Base-by-base conservation (phyloP, 2,329 filamentous ascomycete species). In the Fusarium tupiense region DNA sequence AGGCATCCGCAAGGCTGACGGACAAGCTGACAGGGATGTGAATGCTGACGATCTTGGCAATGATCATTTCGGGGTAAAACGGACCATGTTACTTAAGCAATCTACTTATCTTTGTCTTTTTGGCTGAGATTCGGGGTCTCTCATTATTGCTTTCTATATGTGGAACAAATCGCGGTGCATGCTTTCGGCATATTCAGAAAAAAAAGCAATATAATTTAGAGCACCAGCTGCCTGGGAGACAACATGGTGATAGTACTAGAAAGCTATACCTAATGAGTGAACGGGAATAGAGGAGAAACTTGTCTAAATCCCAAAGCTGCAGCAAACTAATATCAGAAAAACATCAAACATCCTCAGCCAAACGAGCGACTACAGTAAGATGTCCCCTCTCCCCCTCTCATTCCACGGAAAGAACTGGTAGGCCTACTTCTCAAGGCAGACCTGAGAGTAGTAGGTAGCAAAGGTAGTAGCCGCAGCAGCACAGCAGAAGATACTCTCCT, bases 401-500 rank as follows among this genome's bases (percentile, higher is more conserved):
- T 22, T 12, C 2, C 8, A 31, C 17, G 31, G 9, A n/a, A 6
- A 29, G 2, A 38, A 24, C 3, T 5, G 3, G 11, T 3, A 9
- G 22, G 17, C 7, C 9, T 67, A 72, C 57, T 72, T 72, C 19
- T n/a, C n/a, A 33, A 72, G 49, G 12, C 68, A 72, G 24, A 68
- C 64, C 35, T 72, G 70, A 14, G 68, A 58, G 46, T 72, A 72
- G 64, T 72, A 72, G 8, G 70, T 72, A 6, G 46, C 44, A 35
- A 72, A 69, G 10, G 64, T 38, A 3, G 64, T 65, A 9, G 70
- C 70, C 22, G 70, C 59, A 6, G 70, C 70, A 40, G 64, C 68
- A 61, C 70, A 72, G 33, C 70, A 72, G 35, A 64, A 72, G 46
- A 64, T 20, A 7, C 63, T 64, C 60, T 72, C 70, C 40, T 68